phyloP scores from a whole-genome alignment of 2,329 filamentous ascomycete species.

The Cordyceps tenuipes region DNA sequence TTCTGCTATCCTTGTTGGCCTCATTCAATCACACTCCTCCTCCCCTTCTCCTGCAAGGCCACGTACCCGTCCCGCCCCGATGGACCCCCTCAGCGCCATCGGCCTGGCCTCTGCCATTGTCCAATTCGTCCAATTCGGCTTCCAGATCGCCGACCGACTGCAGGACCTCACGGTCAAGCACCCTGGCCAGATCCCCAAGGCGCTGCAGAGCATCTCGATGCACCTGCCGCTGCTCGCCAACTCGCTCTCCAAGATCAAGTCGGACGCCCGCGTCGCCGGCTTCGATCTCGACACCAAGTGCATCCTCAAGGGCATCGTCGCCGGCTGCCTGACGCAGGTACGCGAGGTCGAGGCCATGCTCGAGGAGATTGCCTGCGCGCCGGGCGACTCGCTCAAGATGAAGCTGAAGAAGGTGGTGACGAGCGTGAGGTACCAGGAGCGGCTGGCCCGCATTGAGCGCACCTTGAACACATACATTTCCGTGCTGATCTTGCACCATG shows the following conservation, averaged over 20 bases:
- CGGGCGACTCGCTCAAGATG: constrained; percentile 1
- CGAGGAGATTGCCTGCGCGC: constrained; percentile 7
- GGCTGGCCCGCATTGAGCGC: constrained; percentile 2
- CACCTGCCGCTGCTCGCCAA: constrained; percentile 8
- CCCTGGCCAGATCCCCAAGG: constrained; percentile 7
- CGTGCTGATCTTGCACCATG: constrained; percentile 7
- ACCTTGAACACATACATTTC: constrained; percentile 10
- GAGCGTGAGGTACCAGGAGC: constrained; percentile 7
- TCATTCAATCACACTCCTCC: no score
- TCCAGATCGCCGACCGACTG: constrained; percentile 9
- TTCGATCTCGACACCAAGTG: constrained; percentile 9
- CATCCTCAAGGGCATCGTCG: constrained; percentile 10
- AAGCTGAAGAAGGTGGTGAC: constrained; percentile 11
- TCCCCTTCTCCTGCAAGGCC: no score
- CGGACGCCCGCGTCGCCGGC: not conserved
- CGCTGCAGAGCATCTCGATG: constrained; percentile 9
- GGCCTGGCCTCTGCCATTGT: constrained; percentile 8
- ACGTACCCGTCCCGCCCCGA: not conserved
- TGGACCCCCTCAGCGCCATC: constrained; percentile 11
- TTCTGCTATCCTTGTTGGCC: not conserved
- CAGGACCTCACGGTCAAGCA: constrained; percentile 6
- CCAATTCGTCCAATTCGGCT: constrained; percentile 10
- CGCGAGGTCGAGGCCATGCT: constrained; percentile 8
- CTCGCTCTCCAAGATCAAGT: constrained; percentile 7
- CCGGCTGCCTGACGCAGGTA: constrained; percentile 7